Conservation (phyloP, 2,329 filamentous ascomycete genomes). For the Podosphaera aphanis region DNA sequence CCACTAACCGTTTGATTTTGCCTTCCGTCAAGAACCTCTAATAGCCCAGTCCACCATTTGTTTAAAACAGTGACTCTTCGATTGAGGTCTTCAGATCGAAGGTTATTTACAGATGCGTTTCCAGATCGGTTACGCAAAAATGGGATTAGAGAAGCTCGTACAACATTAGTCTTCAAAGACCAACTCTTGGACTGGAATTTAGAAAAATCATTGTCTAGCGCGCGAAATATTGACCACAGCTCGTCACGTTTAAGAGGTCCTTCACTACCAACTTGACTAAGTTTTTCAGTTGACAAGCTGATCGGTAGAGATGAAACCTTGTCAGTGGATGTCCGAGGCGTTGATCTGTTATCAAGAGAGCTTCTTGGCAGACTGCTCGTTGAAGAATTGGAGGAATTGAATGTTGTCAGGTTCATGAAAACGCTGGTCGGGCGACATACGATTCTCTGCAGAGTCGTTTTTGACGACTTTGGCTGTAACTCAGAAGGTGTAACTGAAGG, state of each 20-base stretch:
- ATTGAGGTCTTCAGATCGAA: conserved; percentile 46
- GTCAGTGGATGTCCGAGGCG: conserved; percentile 20
- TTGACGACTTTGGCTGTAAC: background rate
- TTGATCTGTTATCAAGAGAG: conserved; percentile 24
- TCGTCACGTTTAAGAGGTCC: conserved; percentile 39
- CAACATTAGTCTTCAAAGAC: conserved; percentile 43
- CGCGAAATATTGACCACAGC: conserved; percentile 42
- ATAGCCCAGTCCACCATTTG: conserved; percentile 50
- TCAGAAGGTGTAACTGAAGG: background rate
- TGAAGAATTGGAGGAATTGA: conserved; percentile 15
- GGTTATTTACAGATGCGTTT: conserved; percentile 31
- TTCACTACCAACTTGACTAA: conserved; percentile 8
- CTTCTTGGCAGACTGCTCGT: conserved; percentile 18
- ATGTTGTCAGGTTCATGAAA: conserved; percentile 12
- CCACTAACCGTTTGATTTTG: conserved; percentile 47
- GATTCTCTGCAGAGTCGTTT: conserved; percentile 10
- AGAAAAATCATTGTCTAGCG: conserved; percentile 43
- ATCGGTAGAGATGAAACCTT: conserved; percentile 21
- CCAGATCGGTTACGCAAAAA: conserved; percentile 37
- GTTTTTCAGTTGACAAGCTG: conserved; percentile 16
- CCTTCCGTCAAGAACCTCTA: conserved; percentile 44
- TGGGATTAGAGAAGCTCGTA: conserved; percentile 38
- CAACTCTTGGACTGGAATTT: conserved; percentile 48
- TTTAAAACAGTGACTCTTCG: conserved; percentile 43
- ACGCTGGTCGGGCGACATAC: conserved; percentile 13